Percentiles rank a stretch among this genome's conserved stretches.
Conservation (phyloP, 805 yeast genomes). For the Lachancea kluyveri region DNA sequence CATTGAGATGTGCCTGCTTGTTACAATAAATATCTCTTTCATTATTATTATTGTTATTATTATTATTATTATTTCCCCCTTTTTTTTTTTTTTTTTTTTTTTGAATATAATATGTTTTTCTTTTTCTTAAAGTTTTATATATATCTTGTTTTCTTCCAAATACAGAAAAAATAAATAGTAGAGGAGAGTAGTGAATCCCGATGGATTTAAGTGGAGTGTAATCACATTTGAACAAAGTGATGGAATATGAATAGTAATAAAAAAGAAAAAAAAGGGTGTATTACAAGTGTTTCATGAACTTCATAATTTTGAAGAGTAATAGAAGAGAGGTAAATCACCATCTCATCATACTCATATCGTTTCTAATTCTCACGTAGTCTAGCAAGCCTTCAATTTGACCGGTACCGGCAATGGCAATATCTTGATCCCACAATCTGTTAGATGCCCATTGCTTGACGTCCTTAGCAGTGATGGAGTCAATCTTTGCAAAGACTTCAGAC, state of each 20-base stretch:
- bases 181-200: no score
- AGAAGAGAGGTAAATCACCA: slow-evolving; percentile 42
- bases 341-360: slow-evolving; percentile 87
- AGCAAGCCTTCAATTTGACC: slow-evolving; percentile 82
- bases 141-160: no score
- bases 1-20: no score
- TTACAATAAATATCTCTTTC: no score
- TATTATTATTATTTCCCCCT: no score
- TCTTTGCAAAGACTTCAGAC: slow-evolving; percentile 50
- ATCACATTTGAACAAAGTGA: no score
- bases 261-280: slow-evolving; percentile 2
- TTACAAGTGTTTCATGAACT: slow-evolving; percentile 7
- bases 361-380: slow-evolving; percentile 82
- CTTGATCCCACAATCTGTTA: slow-evolving; percentile 74
- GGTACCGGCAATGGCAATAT: slow-evolving; percentile 74
- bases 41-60: no score
- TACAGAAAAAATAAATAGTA: no score
- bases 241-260: slow-evolving; percentile 2
- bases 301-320: slow-evolving; percentile 4
- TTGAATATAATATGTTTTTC: no score
- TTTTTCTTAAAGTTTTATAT: no score
- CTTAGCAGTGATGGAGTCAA: slow-evolving; percentile 56
- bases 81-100: no score
- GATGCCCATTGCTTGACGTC: slow-evolving; percentile 71
- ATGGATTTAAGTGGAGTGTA: no score